phyloP scores from a whole-genome alignment of 2,329 filamentous ascomycete genomes.

The Bipolaris zeicola region DNA sequence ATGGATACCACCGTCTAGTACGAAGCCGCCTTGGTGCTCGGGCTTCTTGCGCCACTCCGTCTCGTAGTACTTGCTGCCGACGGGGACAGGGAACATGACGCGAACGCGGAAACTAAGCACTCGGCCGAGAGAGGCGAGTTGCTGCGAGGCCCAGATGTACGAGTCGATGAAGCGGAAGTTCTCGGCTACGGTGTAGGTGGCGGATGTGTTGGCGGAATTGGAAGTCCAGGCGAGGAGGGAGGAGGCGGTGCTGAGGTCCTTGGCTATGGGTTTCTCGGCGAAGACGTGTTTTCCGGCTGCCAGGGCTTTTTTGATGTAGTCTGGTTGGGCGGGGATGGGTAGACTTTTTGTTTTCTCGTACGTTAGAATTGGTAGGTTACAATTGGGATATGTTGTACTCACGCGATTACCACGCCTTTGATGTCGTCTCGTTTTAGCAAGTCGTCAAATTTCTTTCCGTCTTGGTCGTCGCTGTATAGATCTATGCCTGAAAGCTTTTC shows the following conservation, averaged over 20 bases:
- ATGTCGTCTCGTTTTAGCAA: slow-evolving; percentile 62
- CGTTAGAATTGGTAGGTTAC: too few species aligned
- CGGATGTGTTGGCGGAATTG: slow-evolving; percentile 45
- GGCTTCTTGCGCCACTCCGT: slow-evolving; percentile 70
- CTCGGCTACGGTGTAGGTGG: slow-evolving; percentile 64
- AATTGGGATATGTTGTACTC: slow-evolving; percentile 16
- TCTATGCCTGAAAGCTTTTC: slow-evolving; percentile 53
- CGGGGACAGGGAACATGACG: slow-evolving; percentile 53
- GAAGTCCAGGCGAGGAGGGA: slow-evolving; percentile 57
- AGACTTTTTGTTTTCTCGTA: slow-evolving; percentile 47
- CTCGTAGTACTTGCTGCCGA: slow-evolving; percentile 61
- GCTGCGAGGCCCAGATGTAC: slow-evolving; percentile 58
- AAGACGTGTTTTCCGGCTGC: slow-evolving; percentile 72
- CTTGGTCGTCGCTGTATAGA: slow-evolving; percentile 63
- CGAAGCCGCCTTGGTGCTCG: slow-evolving; percentile 74
- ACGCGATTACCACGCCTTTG: slow-evolving; percentile 61
- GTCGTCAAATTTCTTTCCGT: slow-evolving; percentile 56
- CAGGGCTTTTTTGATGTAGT: slow-evolving; percentile 63
- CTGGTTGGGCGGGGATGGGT: slow-evolving; percentile 66
- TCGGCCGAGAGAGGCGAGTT: slow-evolving; percentile 60
- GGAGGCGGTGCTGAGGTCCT: slow-evolving; percentile 59
- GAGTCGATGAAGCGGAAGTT: slow-evolving; percentile 70
- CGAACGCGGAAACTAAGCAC: slow-evolving; percentile 61
- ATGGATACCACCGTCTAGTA: slow-evolving; percentile 78
- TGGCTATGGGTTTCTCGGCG: slow-evolving; percentile 71